A percentile compares a stretch with the other conserved stretches of the same genome.
phyloP scores from a whole-genome alignment of 306 rosid genomes.

The Cucumis sativus region DNA sequence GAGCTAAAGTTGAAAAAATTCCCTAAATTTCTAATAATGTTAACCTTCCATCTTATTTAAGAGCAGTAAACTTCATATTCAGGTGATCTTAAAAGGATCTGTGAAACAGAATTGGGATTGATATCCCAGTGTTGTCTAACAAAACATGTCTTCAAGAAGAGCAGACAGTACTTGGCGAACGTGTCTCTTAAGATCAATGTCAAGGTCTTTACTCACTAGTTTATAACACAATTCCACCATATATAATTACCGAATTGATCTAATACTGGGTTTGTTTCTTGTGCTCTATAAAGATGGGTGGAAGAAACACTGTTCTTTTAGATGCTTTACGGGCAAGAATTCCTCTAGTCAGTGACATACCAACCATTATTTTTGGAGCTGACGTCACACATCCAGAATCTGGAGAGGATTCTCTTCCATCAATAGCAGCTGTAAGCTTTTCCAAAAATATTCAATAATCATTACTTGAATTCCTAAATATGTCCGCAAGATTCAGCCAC shows the following conservation, averaged over 20 bases:
- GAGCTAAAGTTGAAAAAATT: background rate
- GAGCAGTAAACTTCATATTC: background rate
- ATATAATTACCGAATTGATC: background rate
- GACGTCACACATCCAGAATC: constrained; percentile 71
- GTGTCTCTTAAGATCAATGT: constrained; percentile 57
- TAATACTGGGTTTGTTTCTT: background rate
- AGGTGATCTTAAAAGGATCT: constrained; percentile 62
- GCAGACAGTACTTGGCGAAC: constrained; percentile 55
- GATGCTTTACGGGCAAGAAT: constrained; percentile 62
- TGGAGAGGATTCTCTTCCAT: constrained; percentile 59
- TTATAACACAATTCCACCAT: background rate
- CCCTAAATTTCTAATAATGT: background rate
- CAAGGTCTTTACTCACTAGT: constrained; percentile 22
- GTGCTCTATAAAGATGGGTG: constrained; percentile 37
- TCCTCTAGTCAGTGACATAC: constrained; percentile 70
- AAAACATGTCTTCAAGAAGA: constrained; percentile 46
- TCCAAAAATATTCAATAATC: background rate
- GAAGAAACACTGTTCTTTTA: constrained; percentile 67
- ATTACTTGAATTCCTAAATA: background rate
- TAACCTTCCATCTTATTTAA: background rate
- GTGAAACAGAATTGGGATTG: constrained; percentile 53
- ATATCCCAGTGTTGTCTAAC: constrained; percentile 65
- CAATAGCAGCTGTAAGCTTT: constrained; percentile 52
- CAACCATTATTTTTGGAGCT: constrained; percentile 74
- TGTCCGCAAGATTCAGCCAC: background rate